Percentiles rank a stretch among this genome's conserved stretches.
Evolutionary conservation across 371 early-diverging fungal species (phyloP).

Genomic region (Lichtheimia ramosa): DNA sequence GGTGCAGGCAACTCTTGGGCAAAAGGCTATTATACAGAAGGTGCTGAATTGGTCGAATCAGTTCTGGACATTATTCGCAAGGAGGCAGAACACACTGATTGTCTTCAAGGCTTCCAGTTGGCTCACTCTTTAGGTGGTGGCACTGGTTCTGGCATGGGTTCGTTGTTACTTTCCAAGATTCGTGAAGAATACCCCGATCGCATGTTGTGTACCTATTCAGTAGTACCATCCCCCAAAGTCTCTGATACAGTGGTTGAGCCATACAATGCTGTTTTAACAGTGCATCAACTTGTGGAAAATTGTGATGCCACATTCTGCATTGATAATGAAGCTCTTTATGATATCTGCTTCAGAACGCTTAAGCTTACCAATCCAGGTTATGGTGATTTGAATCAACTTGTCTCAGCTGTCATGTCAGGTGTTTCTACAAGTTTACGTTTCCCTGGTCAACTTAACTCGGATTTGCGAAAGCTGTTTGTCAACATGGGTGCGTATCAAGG

Average conservation of each 20-base stretch:
- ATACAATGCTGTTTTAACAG: slow-evolving; percentile 86
- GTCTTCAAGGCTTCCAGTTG: slow-evolving; percentile 87
- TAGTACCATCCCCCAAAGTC: slow-evolving; percentile 91
- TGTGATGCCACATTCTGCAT: slow-evolving; percentile 97
- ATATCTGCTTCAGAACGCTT: slow-evolving; percentile 87
- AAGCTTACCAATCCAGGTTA: slow-evolving; percentile 81
- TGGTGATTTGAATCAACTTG: slow-evolving; percentile 79
- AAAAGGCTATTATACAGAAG: slow-evolving; percentile 92
- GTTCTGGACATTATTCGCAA: slow-evolving; percentile 85
- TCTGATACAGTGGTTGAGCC: slow-evolving; percentile 93
- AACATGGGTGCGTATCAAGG: slow-evolving; percentile 35
- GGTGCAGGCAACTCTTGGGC: slow-evolving; percentile 96
- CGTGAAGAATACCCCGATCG: slow-evolving; percentile 93
- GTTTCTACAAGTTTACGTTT: slow-evolving; percentile 97
- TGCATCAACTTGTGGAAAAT: slow-evolving; percentile 90
- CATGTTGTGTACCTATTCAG: slow-evolving; percentile 93
- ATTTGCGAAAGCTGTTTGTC: slow-evolving; percentile 97
- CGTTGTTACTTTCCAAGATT: slow-evolving; percentile 83
- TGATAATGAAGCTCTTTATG: slow-evolving; percentile 96
- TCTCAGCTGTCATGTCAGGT: slow-evolving; percentile 91
- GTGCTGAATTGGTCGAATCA: slow-evolving; percentile 83
- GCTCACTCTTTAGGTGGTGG: slow-evolving; percentile 92
- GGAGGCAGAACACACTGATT: slow-evolving; percentile 83
- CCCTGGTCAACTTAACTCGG: slow-evolving; percentile 98
- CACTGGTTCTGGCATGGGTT: slow-evolving; percentile 89